Conservation (phyloP, 1,284 basidiomycete genomes). For the Taiwanofungus camphoratus region DNA sequence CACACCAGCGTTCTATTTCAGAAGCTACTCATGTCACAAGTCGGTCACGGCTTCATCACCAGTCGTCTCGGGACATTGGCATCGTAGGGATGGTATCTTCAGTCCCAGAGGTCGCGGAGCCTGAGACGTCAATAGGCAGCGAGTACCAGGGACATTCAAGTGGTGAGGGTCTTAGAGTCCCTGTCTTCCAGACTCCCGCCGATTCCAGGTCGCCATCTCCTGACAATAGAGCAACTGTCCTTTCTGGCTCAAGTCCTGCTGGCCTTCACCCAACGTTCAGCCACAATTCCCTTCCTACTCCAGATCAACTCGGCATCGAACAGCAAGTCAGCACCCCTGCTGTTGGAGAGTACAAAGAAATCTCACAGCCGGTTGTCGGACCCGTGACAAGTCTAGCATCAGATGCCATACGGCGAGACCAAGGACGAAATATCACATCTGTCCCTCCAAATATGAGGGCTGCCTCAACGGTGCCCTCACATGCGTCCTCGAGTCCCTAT, state of each 20-base stretch:
- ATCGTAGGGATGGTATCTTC: constrained; percentile 41
- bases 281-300: background rate
- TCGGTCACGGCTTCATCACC: constrained; percentile 25
- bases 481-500: constrained; percentile 2
- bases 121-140: constrained; percentile 12
- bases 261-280: constrained; percentile 9
- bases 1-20: constrained; percentile 42
- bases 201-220: constrained; percentile 44
- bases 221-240: constrained; percentile 29
- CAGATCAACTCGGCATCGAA: constrained; percentile 9
- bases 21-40: constrained; percentile 31
- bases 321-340: constrained; percentile 40
- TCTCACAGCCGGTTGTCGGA: constrained; percentile 50
- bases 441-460: background rate
- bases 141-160: constrained; percentile 14
- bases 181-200: constrained; percentile 46
- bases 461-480: constrained; percentile 10
- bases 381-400: constrained; percentile 46
- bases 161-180: constrained; percentile 27
- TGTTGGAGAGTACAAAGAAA: constrained; percentile 53
- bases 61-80: constrained; percentile 50
- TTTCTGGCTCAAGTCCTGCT: constrained; percentile 22
- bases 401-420: constrained; percentile 16
- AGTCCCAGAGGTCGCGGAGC: constrained; percentile 15
- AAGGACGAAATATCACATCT: background rate